Percentiles rank a stretch among this genome's conserved stretches.
These are phyloP conservation scores for Geotrichum klebahnii DNA, from an alignment of 1,139 yeast genomes.

Conservation along the genomic window DNA sequence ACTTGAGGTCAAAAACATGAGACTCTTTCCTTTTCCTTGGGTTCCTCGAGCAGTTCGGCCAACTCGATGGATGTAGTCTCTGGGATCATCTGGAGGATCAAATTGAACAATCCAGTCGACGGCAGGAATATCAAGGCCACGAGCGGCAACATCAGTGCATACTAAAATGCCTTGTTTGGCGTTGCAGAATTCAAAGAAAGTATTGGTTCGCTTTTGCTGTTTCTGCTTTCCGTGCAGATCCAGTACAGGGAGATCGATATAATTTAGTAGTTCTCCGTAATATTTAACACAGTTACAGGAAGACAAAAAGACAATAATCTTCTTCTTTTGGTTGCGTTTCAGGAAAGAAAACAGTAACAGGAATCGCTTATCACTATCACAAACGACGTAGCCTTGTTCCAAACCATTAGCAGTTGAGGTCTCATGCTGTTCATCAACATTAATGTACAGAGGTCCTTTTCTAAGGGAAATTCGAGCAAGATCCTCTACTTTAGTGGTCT, in stretches of 20 bases:
- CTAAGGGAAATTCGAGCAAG: constrained; percentile 92
- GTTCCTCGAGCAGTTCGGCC: constrained; percentile 98
- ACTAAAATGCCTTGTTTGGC: constrained; percentile 89
- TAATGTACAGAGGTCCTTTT: constrained; percentile 92
- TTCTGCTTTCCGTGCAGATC: constrained; percentile 97
- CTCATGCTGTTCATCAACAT: constrained; percentile 76
- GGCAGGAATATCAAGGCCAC: constrained; percentile 95
- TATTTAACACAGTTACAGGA: constrained; percentile 96
- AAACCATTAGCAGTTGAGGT: constrained; percentile 92
- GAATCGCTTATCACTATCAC: constrained; percentile 94
- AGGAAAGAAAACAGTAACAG: constrained; percentile 83
- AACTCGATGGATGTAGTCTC: constrained; percentile 95
- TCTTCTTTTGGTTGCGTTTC: constrained; percentile 79
- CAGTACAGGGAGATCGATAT: constrained; percentile 91
- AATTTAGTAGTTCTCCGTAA: constrained; percentile 88
- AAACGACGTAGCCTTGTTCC: constrained; percentile 96
- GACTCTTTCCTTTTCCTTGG: constrained; percentile 82
- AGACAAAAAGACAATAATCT: constrained; percentile 89
- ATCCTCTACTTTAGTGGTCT: constrained; percentile 97
- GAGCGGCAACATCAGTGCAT: constrained; percentile 97
- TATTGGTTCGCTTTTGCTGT: constrained; percentile 95
- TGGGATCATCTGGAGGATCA: constrained; percentile 98
- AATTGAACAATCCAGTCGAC: constrained; percentile 97
- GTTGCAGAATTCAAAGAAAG: constrained; percentile 95
- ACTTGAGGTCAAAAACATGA: constrained; percentile 90